These are phyloP conservation scores for Irpex lacteus DNA, from an alignment of 1,284 basidiomycete genomes.

Conservation along the genomic window DNA sequence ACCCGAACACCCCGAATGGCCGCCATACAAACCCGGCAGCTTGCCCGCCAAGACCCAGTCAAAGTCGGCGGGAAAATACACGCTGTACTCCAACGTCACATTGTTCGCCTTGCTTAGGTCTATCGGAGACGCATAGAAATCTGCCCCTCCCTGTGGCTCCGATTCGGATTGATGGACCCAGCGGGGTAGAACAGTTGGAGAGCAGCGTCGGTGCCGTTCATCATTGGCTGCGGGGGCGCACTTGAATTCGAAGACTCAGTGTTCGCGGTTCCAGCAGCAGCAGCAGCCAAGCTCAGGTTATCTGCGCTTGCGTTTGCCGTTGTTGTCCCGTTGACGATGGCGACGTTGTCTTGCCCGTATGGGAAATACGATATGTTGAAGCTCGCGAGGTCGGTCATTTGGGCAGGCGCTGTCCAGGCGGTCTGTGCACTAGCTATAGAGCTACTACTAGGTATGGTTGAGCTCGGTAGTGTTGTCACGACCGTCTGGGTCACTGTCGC, in stretches of 20 bases:
- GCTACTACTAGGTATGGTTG: background rate
- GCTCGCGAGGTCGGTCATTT: slow-evolving; percentile 53
- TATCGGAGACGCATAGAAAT: slow-evolving; percentile 67
- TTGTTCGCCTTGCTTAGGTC: slow-evolving; percentile 45
- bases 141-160: slow-evolving; percentile 58
- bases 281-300: background rate
- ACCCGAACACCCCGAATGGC: slow-evolving; percentile 63
- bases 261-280: background rate
- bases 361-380: slow-evolving; percentile 63
- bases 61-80: slow-evolving; percentile 64
- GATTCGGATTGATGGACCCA: slow-evolving; percentile 59
- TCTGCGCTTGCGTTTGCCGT: slow-evolving; percentile 21
- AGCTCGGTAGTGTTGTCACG: slow-evolving; percentile 22
- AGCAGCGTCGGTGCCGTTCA: slow-evolving; percentile 27
- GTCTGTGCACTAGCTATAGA: slow-evolving; percentile 12
- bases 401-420: slow-evolving; percentile 49
- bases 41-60: slow-evolving; percentile 72
- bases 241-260: background rate
- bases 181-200: slow-evolving; percentile 64
- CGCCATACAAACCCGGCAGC: slow-evolving; percentile 71
- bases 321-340: slow-evolving; percentile 41
- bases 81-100: slow-evolving; percentile 57
- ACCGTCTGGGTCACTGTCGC: slow-evolving; percentile 31
- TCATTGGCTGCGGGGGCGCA: slow-evolving; percentile 3
- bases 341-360: slow-evolving; percentile 54